Conservation (phyloP, 495 filamentous ascomycete species). For the Penicillium flavigenum region DNA sequence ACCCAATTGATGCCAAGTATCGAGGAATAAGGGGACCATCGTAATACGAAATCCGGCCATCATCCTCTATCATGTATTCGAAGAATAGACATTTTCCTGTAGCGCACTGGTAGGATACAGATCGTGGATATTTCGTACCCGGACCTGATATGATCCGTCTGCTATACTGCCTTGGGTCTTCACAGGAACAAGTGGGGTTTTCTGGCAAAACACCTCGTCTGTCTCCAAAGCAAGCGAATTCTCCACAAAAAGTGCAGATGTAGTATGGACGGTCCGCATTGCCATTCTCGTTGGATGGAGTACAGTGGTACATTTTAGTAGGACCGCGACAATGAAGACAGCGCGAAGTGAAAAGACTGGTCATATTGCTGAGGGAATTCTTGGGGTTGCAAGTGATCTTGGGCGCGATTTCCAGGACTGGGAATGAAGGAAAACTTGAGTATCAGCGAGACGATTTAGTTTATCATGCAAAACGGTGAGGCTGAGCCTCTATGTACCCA, state of each 20-base stretch:
- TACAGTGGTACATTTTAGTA: neutral
- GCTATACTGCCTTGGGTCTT: neutral
- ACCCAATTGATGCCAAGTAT: neutral
- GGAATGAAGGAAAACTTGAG: neutral
- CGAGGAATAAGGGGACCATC: neutral
- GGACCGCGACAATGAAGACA: neutral
- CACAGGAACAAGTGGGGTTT: neutral
- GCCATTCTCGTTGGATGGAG: neutral
- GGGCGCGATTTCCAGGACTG: too few relatives aligned
- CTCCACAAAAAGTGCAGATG: neutral
- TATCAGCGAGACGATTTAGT: neutral
- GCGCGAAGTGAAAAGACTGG: neutral
- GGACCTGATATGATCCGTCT: neutral
- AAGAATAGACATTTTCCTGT: neutral
- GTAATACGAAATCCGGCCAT: neutral
- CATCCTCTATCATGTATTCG: neutral
- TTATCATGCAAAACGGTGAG: neutral
- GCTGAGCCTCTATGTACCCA: neutral
- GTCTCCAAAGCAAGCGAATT: neutral
- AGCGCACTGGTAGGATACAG: neutral
- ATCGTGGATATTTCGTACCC: neutral
- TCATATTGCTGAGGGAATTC: neutral
- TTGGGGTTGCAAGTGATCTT: neutral
- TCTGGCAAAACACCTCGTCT: neutral
- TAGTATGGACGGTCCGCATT: neutral